Conservation (phyloP, 208 protist genomes). For the Blastocrithidia nonstop region DNA sequence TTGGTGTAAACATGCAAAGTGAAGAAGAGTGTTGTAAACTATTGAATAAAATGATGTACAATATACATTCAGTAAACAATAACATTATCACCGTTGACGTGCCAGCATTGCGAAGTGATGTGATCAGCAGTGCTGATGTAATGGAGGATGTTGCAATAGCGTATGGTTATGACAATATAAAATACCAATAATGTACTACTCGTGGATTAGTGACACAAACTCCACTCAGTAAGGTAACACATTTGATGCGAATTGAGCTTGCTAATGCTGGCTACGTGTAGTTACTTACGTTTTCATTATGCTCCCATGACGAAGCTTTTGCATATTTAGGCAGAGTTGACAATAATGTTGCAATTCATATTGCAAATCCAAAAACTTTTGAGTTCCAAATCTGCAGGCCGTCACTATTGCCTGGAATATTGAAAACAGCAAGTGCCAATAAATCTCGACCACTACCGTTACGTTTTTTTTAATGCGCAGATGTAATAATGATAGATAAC, state of each 20-base stretch:
- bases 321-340: slow-evolving; percentile 56
- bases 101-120: slow-evolving; percentile 88
- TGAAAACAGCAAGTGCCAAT: slow-evolving; percentile 91
- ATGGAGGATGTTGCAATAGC: slow-evolving; percentile 98
- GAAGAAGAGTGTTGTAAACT: slow-evolving; percentile 51
- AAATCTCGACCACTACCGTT: slow-evolving; percentile 88
- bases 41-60: slow-evolving; percentile 89
- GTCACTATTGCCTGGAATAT: slow-evolving; percentile 89
- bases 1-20: slow-evolving; percentile 79
- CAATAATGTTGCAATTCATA: slow-evolving; percentile 66
- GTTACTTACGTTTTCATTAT: slow-evolving; percentile 90
- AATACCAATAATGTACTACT: slow-evolving; percentile 53
- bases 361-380: slow-evolving; percentile 87
- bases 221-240: slow-evolving; percentile 86
- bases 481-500: slow-evolving; percentile 90
- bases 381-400: slow-evolving; percentile 93
- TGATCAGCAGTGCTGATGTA: slow-evolving; percentile 93
- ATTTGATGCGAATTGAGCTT: slow-evolving; percentile 87
- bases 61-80: slow-evolving; percentile 23
- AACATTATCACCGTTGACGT: slow-evolving; percentile 67
- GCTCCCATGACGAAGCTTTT: slow-evolving; percentile 86
- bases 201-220: slow-evolving; percentile 79
- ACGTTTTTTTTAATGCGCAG: slow-evolving; percentile 93
- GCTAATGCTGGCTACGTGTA: slow-evolving; percentile 93
- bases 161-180: slow-evolving; percentile 95